Evolutionary conservation across 805 yeast genomes (phyloP), one percentile per base, ranked within the genome.

Genomic region (Starmerella lactis-condensi): DNA sequence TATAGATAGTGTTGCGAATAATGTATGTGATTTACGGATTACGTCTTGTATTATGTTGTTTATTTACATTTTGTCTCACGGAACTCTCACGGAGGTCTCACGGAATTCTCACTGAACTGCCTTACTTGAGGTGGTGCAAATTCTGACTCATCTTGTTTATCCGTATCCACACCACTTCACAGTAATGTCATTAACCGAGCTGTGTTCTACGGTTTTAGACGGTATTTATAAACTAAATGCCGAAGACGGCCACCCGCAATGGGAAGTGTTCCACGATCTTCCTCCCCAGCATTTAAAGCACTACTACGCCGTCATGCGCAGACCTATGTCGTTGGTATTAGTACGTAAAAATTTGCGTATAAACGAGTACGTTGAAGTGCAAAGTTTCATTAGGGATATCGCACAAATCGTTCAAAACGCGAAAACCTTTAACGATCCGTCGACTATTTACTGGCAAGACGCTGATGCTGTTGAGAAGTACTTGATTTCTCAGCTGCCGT

Each of bases 401-500:
- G 79, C 75, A 1, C 91, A 78, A 51, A 75, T 85, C 31, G 67
- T 79, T 1, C 79, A 92, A 82, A 85, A 85, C 48, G 94, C 95
- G 3, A 67, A 78, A 37, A 67, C 73, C 28, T 85, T 74, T 53
- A 85, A 85, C 53, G 71, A 70, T 35, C 72, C 70, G 39, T 71
- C 64, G 10, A 69, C 82, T 1, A 58, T 58, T 12, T 74, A 76
- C 32, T 76, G 75, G 53, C 60, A 61, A 16, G 76, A 75, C 43
- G 94, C 82, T 3, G 58, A 61, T 13, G 57, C 69, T 15, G 52
- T 74, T 39, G 74, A 74, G 43, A 51, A 59, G 26, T 70, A 53
- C 47, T 48, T 74, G 28, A 54, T 51, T 33, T 59, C 61, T 6
- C 53, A 52, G 26, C 57, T 75, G 20, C 71, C 74, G 10, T 53